Evolutionary conservation across 225 moss, liverwort and hornwort species (phyloP), one percentile per base, ranked within the genome.

Genomic region (Bryoerythrophyllum caledonicum): DNA sequence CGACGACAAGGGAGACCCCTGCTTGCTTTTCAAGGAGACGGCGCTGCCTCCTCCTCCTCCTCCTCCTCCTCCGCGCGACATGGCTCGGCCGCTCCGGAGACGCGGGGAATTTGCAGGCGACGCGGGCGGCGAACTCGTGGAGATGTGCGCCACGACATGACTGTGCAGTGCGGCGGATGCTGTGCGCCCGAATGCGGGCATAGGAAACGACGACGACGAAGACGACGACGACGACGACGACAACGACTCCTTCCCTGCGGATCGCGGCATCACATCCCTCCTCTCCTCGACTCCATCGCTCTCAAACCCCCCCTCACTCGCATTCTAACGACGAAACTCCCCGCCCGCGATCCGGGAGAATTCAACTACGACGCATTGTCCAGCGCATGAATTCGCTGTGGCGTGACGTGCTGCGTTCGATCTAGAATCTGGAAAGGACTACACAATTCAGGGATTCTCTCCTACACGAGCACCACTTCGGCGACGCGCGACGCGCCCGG

Each of bases 141-240:
- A 52, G 53, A 66, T 34, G 48, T 71, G 55, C 15, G 66, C 72
- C 66, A 27, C 63, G 65, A 75, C 81, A 80, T 80, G 64, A 28
- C 70, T 82, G 54, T 74, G 82, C 8, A 75, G 64, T 65, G 10
- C 67, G 10, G 67, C 74, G 60, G 90, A 67, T 38, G 2, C 0
- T 38, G 86, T 78, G 81, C 90, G 81, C 77, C 79, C 85, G 82
- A 81, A 85, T 67, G 76, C 87, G 74, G 83, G 80, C 85, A 80
- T 83, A 72, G 72, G 76, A 10, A 16, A 5, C 48, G 16, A 4
- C 16, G 48, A 17, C 16, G 48, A 14, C 14, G 44, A n/a, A n/a
- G n/a, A n/a, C n/a, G n/a, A 7, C 48, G 48, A 49, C 17, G 16
- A 49, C 48, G 16, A 49, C 46, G 46, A 46, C 46, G 16, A 46